These are phyloP conservation scores for Naumovozyma castellii DNA, from an alignment of 805 yeast genomes.

Conservation along the genomic window DNA sequence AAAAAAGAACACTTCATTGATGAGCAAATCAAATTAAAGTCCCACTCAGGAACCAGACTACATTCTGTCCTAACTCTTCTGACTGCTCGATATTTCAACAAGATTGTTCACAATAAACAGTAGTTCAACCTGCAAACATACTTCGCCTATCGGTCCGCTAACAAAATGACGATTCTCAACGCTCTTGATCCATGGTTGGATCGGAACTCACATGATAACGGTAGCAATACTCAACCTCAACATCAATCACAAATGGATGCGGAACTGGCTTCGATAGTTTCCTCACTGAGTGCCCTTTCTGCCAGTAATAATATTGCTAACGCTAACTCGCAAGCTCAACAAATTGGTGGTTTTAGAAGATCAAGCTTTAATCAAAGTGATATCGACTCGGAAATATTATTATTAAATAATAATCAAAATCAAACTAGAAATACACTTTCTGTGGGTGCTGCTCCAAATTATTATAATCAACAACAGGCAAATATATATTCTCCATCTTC, in stretches of 20 bases:
- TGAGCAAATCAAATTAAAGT: no score
- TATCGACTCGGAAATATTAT: constrained; percentile 18
- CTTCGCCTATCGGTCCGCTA: no score
- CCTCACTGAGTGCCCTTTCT: constrained; percentile 30
- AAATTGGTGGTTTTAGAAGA: constrained; percentile 28
- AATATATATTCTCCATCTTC: neutral
- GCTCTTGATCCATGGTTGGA: neutral
- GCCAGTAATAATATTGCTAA: constrained; percentile 1
- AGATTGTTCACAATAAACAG: no score
- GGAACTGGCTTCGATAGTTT: constrained; percentile 29
- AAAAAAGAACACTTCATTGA: no score
- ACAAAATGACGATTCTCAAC: neutral
- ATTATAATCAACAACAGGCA: constrained; percentile 1
- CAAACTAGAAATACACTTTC: constrained; percentile 21
- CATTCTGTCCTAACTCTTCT: no score
- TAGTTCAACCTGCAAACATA: no score
- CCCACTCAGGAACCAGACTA: no score
- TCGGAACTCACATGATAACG: no score
- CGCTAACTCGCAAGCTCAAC: constrained; percentile 7
- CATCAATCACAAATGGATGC: constrained; percentile 14
- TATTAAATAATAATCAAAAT: constrained; percentile 1
- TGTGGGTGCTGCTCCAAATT: constrained; percentile 27
- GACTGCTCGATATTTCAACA: no score
- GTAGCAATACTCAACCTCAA: neutral
- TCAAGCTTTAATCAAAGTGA: constrained; percentile 21